Evolutionary conservation across 192 early-diverging fungal genomes (phyloP).

Genomic region (Spizellomyces sp.): DNA sequence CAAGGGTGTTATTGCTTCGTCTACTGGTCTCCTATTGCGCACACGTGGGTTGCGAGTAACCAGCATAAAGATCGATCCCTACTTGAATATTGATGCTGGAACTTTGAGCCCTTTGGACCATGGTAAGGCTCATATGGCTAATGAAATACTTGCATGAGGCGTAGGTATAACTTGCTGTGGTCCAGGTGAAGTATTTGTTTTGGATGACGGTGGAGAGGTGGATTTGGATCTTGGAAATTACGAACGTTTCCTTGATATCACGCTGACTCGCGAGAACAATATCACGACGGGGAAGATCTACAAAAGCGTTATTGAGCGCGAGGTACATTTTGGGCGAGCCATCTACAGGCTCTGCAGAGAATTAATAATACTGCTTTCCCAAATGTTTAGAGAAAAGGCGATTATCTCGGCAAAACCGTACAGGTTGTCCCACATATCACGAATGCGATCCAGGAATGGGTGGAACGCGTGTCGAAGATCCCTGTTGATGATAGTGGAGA

Average conservation of each 20-base stretch:
- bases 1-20: constrained; percentile 99
- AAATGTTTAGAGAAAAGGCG: constrained; percentile 74
- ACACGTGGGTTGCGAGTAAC: constrained; percentile 90
- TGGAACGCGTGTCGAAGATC: constrained; percentile 90
- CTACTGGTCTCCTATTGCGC: constrained; percentile 92
- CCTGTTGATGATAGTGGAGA: constrained; percentile 81
- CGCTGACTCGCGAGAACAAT: constrained; percentile 94
- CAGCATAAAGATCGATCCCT: constrained; percentile 99
- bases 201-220: constrained; percentile 98
- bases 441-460: constrained; percentile 96
- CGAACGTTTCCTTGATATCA: constrained; percentile 95
- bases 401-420: constrained; percentile 98
- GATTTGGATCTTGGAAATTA: constrained; percentile 99
- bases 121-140: constrained; percentile 53
- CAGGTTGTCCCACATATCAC: constrained; percentile 99
- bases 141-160: not conserved
- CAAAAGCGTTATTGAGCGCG: constrained; percentile 91
- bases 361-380: constrained; percentile 7
- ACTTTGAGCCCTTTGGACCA: constrained; percentile 96
- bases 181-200: constrained; percentile 95
- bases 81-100: constrained; percentile 99
- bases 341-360: not conserved
- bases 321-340: constrained; percentile 38
- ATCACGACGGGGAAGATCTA: constrained; percentile 99
- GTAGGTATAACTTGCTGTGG: not conserved